These are phyloP conservation scores for Neohortaea acidophila DNA, from an alignment of 495 filamentous ascomycete species.

Conservation along the genomic window DNA sequence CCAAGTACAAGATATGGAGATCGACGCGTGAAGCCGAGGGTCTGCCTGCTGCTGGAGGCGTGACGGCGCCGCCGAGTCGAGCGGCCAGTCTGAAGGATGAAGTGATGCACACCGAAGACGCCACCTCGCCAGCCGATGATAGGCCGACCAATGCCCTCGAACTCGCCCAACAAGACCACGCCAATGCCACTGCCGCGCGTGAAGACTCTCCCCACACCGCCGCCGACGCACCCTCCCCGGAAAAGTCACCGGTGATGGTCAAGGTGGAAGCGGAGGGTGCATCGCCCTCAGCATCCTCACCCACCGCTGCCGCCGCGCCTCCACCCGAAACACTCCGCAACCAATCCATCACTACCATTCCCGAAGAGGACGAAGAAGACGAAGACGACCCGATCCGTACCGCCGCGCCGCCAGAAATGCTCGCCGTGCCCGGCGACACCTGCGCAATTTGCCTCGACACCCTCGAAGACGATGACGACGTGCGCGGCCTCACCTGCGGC, in stretches of 20 bases:
- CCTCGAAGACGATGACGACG: slow-evolving; percentile 87
- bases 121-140: too few species aligned
- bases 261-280: too few species aligned
- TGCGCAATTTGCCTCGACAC: slow-evolving; percentile 94
- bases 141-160: slow-evolving; percentile 18
- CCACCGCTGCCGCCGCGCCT: neutral
- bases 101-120: too few species aligned
- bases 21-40: slow-evolving; percentile 68
- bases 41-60: slow-evolving; percentile 68
- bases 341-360: slow-evolving; percentile 3
- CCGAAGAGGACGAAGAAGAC: slow-evolving; percentile 50
- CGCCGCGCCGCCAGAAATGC: slow-evolving; percentile 64
- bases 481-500: slow-evolving; percentile 82
- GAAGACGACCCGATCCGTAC: slow-evolving; percentile 77
- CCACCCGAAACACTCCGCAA: slow-evolving; percentile 1
- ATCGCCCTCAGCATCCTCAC: slow-evolving; percentile 2
- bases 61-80: slow-evolving; percentile 58
- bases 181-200: slow-evolving; percentile 8
- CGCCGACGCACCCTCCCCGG: too few species aligned
- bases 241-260: too few species aligned
- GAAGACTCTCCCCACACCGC: too few species aligned
- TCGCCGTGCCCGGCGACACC: slow-evolving; percentile 78
- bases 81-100: slow-evolving; percentile 46
- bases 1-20: slow-evolving; percentile 93
- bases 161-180: slow-evolving; percentile 20